A percentile compares a stretch with the other conserved stretches of the same genome.
Conservation (phyloP, 2,329 filamentous ascomycete genomes). For the Akanthomyces uredinophilus region DNA sequence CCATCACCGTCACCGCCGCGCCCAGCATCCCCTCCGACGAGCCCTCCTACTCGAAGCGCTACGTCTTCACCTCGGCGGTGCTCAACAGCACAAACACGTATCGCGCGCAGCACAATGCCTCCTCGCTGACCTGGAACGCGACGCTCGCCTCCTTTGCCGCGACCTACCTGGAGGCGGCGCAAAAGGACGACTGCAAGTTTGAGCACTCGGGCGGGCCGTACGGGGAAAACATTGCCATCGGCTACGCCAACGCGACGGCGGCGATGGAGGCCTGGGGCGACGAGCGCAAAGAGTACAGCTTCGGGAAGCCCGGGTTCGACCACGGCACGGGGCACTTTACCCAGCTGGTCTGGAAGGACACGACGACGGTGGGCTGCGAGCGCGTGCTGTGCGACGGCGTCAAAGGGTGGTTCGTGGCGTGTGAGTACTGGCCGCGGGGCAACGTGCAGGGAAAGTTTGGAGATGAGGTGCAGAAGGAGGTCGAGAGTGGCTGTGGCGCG, state of each 20-base stretch:
- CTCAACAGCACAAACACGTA: constrained; percentile 64
- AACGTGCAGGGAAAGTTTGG: constrained; percentile 54
- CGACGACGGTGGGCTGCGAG: constrained; percentile 54
- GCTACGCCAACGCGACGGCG: constrained; percentile 54
- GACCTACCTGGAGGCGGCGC: constrained; percentile 39
- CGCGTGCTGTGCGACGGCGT: constrained; percentile 35
- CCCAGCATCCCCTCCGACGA: constrained; percentile 31
- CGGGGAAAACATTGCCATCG: constrained; percentile 70
- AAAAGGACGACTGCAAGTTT: constrained; percentile 40
- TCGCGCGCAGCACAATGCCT: constrained; percentile 57
- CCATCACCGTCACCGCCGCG: constrained; percentile 29
- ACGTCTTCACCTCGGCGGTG: constrained; percentile 47
- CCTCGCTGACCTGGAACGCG: constrained; percentile 57
- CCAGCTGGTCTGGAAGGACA: constrained; percentile 66
- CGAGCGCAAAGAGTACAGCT: constrained; percentile 52
- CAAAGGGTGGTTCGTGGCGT: constrained; percentile 61
- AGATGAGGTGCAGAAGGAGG: constrained; percentile 28
- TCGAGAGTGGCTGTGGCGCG: neutral
- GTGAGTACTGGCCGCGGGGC: constrained; percentile 64
- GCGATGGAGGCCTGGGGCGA: constrained; percentile 63
- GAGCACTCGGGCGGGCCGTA: constrained; percentile 57
- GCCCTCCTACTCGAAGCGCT: constrained; percentile 26
- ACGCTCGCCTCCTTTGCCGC: constrained; percentile 53
- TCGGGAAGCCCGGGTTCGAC: constrained; percentile 48
- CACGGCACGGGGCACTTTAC: constrained; percentile 66